Percentiles rank a stretch among this genome's conserved stretches.
Conservation (phyloP, 2,329 filamentous ascomycete genomes). For the Fusarium haematococcum region DNA sequence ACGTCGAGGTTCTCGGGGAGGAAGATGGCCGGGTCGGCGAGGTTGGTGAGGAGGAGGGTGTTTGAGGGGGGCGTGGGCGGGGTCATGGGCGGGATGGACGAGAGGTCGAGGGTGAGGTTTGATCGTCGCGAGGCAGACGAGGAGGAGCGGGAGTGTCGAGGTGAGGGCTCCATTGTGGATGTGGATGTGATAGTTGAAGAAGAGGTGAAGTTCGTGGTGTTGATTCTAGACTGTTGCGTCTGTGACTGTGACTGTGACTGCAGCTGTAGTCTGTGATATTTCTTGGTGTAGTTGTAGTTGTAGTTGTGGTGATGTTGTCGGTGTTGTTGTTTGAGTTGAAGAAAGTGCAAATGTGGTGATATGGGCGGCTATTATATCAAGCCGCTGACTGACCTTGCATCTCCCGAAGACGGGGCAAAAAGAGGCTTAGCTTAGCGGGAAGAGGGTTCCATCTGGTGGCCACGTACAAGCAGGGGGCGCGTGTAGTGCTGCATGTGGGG, state of each 20-base stretch:
- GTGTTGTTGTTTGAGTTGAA: not conserved
- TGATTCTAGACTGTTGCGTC: not conserved
- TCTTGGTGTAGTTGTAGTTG: not conserved
- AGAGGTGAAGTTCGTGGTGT: slow-evolving; percentile 7
- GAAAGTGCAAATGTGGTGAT: slow-evolving; percentile 11
- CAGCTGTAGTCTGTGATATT: not conserved
- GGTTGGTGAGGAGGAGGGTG: slow-evolving; percentile 86
- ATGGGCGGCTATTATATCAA: slow-evolving; percentile 32
- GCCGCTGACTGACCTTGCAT: not conserved
- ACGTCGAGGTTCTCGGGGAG: slow-evolving; percentile 77
- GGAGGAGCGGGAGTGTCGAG: slow-evolving; percentile 56
- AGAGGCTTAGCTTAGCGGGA: not conserved
- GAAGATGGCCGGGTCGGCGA: slow-evolving; percentile 80
- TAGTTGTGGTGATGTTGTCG: not conserved
- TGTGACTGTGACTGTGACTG: not conserved
- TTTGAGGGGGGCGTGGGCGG: slow-evolving; percentile 83
- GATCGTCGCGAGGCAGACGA: slow-evolving; percentile 59
- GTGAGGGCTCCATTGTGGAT: slow-evolving; percentile 51
- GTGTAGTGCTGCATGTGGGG: not conserved
- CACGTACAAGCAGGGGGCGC: not conserved
- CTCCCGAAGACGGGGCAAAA: not conserved
- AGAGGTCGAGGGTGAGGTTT: slow-evolving; percentile 78
- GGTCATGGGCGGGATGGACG: slow-evolving; percentile 74
- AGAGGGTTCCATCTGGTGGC: not conserved
- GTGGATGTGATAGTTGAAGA: slow-evolving; percentile 15